Base-by-base conservation (phyloP, 257 asterid genomes). In the Penstemon eatonii region DNA sequence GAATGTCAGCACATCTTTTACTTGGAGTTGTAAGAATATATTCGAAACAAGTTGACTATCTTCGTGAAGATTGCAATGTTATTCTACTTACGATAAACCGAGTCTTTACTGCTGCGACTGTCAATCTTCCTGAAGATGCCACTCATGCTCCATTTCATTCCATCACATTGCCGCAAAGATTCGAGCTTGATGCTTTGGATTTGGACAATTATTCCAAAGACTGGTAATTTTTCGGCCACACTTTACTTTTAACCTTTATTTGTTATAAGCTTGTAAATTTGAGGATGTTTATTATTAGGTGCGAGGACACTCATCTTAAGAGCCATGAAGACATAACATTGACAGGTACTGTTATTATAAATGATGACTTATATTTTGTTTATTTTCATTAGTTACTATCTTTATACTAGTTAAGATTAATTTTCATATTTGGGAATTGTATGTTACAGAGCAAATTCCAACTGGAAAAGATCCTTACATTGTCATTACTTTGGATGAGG, bases 11-110 rank as follows among this genome's bases (percentile, higher is more conserved):
- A 19, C 97, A 94, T 80, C 96, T 94, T 70, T 79, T 94, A 61
- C 94, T 91, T 55, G 97, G 99, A n/a, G 87, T 94, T 73, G 99
- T 87, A 59, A 82, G 97, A 45, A 89, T 94, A 76, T 91, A 84
- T 77, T 84, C 97, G 5, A 94, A 94, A 75, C 85, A 94, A 78
- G 91, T 94, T 9, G 96, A 94, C 47, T 94, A 94, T 74, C 81
- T 94, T 53, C 81, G 54, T 0, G 88, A 91, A 62, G 96, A 89
- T 52, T 89, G 92, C 82, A 78, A 79, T 45, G 83, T 61, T 67
- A 72, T 80, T 56, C 56, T 81, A 56, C 51, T 66, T 13, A 81
- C 75, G 5, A 68, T 94, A 69, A 81, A 81, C 56, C 78, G 85
- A 56, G 85, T 85, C 44, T 80, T 70, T 61, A 40, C 82, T 5